Base-by-base conservation (phyloP, 2,329 filamentous ascomycete genomes). In the Diaporthe eres region DNA sequence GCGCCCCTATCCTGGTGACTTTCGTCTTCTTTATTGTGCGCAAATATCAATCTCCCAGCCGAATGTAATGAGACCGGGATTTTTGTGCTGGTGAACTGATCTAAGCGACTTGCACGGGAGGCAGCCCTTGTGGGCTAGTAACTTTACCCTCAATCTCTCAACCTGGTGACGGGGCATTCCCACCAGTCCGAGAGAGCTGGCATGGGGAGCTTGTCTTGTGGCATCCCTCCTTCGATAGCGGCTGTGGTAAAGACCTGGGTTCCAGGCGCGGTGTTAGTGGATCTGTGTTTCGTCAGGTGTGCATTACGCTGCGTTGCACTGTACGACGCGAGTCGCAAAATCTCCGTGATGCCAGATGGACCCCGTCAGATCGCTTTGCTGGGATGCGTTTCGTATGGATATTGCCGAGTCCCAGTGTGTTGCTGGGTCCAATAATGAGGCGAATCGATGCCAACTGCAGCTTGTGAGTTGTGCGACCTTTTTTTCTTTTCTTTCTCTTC, bases 331-430 rank as follows among this genome's bases (percentile, higher is more conserved):
- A 75, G 57, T 77, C 70, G 75, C 63, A 73, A 77, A 73, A 74
- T 75, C 70, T 77, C 74, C 75, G 75, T 61, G 51, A 71, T 75
- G 73, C 60, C 75, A 75, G 74, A 77, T 75, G 42, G 49, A 70
- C 60, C 47, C 70, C 72, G 73, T 72, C 73, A 77, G 63, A 71
- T 77, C 63, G 47, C 63, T 74, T 63, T 65, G 57, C 71, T 39
- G 51, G 71, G 58, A 63, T 65, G 47, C 37, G 57, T 53, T 51
- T 73, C 71, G 71, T 49, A 25, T 57, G 70, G 53, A 58, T 65
- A 65, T 73, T 73, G 60, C 58, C 71, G 39, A 73, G 71, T 65
- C 44, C 58, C 57, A 63, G 13, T 25, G 58, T 42, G 34, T 39
- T 61, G 28, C 25, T 63, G 44, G 37, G 57, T 55, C 53, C 71